These are phyloP conservation scores for Dendrobium nobile DNA, from an alignment of 106 monocot species.

Conservation along the genomic window DNA sequence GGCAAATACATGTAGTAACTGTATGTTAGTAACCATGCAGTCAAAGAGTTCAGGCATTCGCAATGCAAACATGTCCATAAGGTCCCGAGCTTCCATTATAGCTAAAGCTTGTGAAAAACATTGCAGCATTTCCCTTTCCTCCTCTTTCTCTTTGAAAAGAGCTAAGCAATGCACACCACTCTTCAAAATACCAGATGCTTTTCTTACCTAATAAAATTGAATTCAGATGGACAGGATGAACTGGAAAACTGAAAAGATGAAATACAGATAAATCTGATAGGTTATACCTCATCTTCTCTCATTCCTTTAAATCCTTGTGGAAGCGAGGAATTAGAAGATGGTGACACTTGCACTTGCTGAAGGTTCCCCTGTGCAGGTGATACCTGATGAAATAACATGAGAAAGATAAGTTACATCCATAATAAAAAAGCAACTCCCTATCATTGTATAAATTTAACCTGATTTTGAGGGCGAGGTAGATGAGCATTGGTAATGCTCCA, in stretches of 20 bases:
- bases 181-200: conserved; percentile 92
- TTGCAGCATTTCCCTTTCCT: conserved; percentile 90
- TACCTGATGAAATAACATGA: conserved; percentile 28
- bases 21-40: conserved; percentile 80
- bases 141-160: conserved; percentile 93
- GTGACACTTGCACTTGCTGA: conserved; percentile 65
- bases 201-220: conserved; percentile 61
- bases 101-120: conserved; percentile 86
- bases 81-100: conserved; percentile 96
- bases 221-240: not conserved
- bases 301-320: conserved; percentile 72
- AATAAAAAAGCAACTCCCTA: not conserved
- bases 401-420: not conserved
- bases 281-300: conserved; percentile 90
- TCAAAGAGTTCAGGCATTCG: conserved; percentile 97
- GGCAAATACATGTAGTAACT: conserved; percentile 87
- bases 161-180: conserved; percentile 91
- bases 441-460: conserved; percentile 3
- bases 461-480: conserved; percentile 66
- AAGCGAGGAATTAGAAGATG: conserved; percentile 38
- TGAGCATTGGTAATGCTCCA: conserved; percentile 97
- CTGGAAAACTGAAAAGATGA: not conserved
- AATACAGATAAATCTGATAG: conserved; percentile 2
- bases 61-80: conserved; percentile 95
- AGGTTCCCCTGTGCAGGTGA: conserved; percentile 51